Base-by-base conservation (phyloP, 2,329 filamentous ascomycete species). In the Colletotrichum caudatum region DNA sequence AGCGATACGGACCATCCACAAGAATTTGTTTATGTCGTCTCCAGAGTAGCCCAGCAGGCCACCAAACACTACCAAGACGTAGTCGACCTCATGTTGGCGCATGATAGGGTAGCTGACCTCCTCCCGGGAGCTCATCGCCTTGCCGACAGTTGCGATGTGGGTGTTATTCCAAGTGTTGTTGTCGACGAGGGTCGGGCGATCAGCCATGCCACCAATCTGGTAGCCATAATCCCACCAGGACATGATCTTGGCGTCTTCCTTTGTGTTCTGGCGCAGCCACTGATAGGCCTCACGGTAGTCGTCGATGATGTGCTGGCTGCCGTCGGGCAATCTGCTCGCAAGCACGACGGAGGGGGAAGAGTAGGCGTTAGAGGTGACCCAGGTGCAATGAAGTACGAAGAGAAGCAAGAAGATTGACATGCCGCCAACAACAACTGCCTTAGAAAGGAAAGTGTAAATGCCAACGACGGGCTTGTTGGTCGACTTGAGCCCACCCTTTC, bases 91-190 rank as follows among this genome's bases (percentile, higher is more conserved):
- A 79, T 99, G 96, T 82, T 98, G 94, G 76, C 95, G 93, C 90
- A 99, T 95, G 80, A 99, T 99, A 3, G 94, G 94, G 82, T 99
- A 99, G 84, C 94, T 97, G 82, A 98, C 95, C 82, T 99, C 97
- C 82, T 99, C 96, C 57, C 93, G 88, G 9, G 95, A 98, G 84
- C 93, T 96, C 96, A 99, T 98, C 53, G 96, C 96, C 86, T 99
- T 99, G 79, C 96, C 96, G 70, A 99, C 96, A 18, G 96, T 99
- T 64, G 96, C 96, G 83, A 99, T 99, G 82, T 99, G 96, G 9
- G 96, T 99, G 86, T 99, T 99, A 87, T 99, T 99, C 96, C 96
- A 99, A 2, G 96, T 99, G 85, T 99, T 99, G 87, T 99, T 99
- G 86, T 99, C 96, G 44, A 99, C 96, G 44, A 99, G 88, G 1